Evolutionary conservation across 129 eudicot genomes (phyloP).

Genomic region (Sambucus nigra): DNA sequence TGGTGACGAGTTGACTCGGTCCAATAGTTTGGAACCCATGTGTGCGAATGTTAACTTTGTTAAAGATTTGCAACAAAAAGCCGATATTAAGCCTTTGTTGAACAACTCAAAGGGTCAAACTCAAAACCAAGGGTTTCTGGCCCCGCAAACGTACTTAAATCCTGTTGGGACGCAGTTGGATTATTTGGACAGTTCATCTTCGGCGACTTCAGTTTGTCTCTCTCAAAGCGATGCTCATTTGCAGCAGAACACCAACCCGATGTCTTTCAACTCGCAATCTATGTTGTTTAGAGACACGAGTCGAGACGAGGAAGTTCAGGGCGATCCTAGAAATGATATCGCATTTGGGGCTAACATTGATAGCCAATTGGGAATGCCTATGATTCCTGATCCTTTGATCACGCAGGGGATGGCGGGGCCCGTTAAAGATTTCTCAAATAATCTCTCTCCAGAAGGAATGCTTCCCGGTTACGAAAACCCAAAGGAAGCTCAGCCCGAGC

Average conservation of each 20-base stretch:
- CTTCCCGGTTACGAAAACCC: constrained; percentile 48
- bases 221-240: constrained; percentile 62
- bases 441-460: constrained; percentile 57
- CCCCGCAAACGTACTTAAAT: constrained; percentile 49
- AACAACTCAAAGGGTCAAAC: constrained; percentile 47
- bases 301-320: constrained; percentile 52
- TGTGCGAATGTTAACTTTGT: constrained; percentile 34
- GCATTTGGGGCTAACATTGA: constrained; percentile 43
- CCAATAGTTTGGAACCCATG: constrained; percentile 39
- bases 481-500: constrained; percentile 77
- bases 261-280: constrained; percentile 62
- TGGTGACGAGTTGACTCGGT: constrained; percentile 48
- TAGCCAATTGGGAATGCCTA: constrained; percentile 52
- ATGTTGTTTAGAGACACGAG: constrained; percentile 39
- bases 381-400: constrained; percentile 58
- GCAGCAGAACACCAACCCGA: constrained; percentile 39
- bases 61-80: constrained; percentile 47
- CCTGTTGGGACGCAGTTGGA: constrained; percentile 57
- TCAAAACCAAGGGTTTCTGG: constrained; percentile 55
- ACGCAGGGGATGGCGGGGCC: constrained; percentile 54
- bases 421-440: constrained; percentile 52
- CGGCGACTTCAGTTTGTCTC: constrained; percentile 66
- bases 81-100: constrained; percentile 50
- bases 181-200: constrained; percentile 82
- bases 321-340: constrained; percentile 36